Evolutionary conservation across 768 basidiomycete species (phyloP).

Genomic region (Podaxis carcinomalis): DNA sequence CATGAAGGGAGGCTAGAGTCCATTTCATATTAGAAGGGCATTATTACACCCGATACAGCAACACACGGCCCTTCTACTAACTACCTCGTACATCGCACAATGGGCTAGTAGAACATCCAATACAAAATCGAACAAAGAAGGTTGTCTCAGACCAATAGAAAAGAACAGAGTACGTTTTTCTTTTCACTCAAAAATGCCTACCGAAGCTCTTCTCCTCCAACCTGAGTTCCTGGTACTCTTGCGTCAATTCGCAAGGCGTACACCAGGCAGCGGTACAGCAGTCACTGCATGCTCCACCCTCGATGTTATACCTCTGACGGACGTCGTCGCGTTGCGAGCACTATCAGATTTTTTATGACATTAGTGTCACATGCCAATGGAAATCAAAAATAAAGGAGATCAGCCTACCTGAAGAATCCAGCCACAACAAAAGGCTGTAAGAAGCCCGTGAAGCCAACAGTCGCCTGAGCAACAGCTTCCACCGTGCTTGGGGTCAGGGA

Average conservation of each 20-base stretch:
- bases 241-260: constrained; percentile 42
- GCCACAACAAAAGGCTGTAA: constrained; percentile 28
- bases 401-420: constrained; percentile 38
- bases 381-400: neutral
- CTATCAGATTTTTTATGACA: constrained; percentile 13
- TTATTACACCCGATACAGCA: neutral
- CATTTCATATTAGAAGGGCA: neutral
- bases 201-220: constrained; percentile 39
- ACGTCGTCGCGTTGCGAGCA: constrained; percentile 30
- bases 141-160: neutral
- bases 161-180: neutral
- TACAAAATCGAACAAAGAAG: neutral
- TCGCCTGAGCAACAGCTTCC: constrained; percentile 26
- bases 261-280: constrained; percentile 38
- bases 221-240: constrained; percentile 43
- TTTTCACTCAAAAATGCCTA: neutral
- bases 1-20: neutral
- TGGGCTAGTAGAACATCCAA: neutral
- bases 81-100: neutral
- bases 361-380: neutral
- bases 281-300: constrained; percentile 38
- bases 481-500: constrained; percentile 34
- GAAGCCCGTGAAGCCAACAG: constrained; percentile 32
- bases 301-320: constrained; percentile 42
- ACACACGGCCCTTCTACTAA: neutral